phyloP scores from a whole-genome alignment of 148 eudicot genomes.

The Amaranthus palmeri region DNA sequence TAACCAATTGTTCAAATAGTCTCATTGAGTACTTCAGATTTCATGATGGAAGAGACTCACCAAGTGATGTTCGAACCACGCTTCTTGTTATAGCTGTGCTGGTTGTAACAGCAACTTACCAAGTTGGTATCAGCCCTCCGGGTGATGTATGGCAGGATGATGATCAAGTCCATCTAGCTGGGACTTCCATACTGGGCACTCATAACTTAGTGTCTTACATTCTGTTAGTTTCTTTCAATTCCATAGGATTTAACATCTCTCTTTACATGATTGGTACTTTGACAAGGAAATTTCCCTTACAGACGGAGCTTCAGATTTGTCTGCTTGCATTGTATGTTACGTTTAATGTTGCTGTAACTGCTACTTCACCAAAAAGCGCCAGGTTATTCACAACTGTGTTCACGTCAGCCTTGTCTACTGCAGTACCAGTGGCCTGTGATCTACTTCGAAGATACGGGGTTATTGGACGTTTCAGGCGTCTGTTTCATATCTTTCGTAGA shows the following conservation, averaged over 20 bases:
- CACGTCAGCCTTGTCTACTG: conserved; percentile 23
- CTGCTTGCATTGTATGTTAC: conserved; percentile 33
- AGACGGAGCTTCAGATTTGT: conserved; percentile 34
- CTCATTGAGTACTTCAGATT: conserved; percentile 44
- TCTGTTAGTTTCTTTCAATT: conserved; percentile 36
- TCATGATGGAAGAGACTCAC: conserved; percentile 43
- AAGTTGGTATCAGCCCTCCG: conserved; percentile 51
- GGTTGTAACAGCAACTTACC: conserved; percentile 56
- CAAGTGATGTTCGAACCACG: conserved; percentile 38
- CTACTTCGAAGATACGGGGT: conserved; percentile 17
- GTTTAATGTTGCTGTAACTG: conserved; percentile 27
- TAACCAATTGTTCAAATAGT: neutral
- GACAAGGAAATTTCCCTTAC: conserved; percentile 42
- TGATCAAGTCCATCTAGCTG: conserved; percentile 33
- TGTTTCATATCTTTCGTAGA: neutral
- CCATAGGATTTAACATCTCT: conserved; percentile 44
- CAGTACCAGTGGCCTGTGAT: conserved; percentile 10
- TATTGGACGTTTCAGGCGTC: neutral
- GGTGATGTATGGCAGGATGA: conserved; percentile 62
- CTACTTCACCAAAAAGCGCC: conserved; percentile 19
- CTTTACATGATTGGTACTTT: conserved; percentile 39
- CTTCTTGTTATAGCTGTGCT: conserved; percentile 48
- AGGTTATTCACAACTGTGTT: conserved; percentile 11
- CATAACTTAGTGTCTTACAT: conserved; percentile 11
- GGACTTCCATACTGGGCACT: conserved; percentile 44